Base-by-base conservation (phyloP, 2,329 filamentous ascomycete genomes). In the Aplosporella prunicola region DNA sequence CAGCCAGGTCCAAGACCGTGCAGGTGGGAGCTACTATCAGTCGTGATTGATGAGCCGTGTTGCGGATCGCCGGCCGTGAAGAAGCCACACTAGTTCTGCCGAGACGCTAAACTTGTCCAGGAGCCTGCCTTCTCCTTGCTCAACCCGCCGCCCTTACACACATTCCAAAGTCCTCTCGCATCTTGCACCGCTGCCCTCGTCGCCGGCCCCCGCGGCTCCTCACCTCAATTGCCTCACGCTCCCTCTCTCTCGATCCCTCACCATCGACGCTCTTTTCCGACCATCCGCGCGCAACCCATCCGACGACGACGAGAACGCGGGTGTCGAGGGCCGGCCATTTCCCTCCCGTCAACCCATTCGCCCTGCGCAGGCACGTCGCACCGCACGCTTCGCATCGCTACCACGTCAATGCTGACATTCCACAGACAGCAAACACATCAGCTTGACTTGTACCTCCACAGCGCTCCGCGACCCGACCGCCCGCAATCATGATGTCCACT, bases 401-500 rank as follows among this genome's bases (percentile, higher is more conserved):
- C 38, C 32, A 35, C 32, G 32, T 24, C 32, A 30, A 30, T 35
- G 38, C 32, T 35, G 24, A 40, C 32, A 15, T 27, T 25, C 27
- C 32, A 31, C 31, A 40, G 38, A 35, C 38, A 16, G 35, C 38
- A 25, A 35, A 35, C 20, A 41, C 22, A 15, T 27, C 39, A n/a
- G 37, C 22, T 34, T 18, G 15, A 20, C 20, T 18, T n/a, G 23
- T 16, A 35, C 32, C 24, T 30, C 15, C 27, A 32, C 32, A 35
- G 27, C 32, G 18, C 31, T 7, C 32, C 32, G 14, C 32, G 26
- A 30, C 31, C 37, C 44, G n/a, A n/a, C n/a, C n/a, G n/a, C n/a
- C 49, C 30, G 28, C 26, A 46, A 56, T 43, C 47, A 65, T 51
- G 48, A 78, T 77, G 72, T 69, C 74, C 52, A 58, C 72, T 46